These are phyloP conservation scores for Lycium ferocissimum DNA, from an alignment of 257 asterid genomes.

Conservation along the genomic window DNA sequence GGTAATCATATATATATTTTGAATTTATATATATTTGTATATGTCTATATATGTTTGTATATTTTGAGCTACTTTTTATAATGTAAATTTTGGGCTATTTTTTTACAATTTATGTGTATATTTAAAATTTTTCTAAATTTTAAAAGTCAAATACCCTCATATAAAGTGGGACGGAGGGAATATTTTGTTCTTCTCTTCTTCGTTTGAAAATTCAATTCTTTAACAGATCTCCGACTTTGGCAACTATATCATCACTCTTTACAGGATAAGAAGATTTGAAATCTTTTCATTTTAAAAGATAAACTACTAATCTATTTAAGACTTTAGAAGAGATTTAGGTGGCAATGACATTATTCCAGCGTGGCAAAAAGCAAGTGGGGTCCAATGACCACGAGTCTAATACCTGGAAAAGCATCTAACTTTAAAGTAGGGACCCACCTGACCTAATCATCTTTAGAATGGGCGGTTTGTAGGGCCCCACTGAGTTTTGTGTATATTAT, in stretches of 20 bases:
- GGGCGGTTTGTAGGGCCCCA: constrained; percentile 18
- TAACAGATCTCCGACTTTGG: not conserved
- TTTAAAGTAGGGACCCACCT: constrained; percentile 40
- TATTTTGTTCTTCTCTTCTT: too few species aligned
- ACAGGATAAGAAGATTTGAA: not conserved
- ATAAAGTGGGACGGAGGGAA: too few species aligned
- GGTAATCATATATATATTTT: too few species aligned
- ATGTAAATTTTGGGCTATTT: too few species aligned
- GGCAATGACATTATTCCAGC: constrained; percentile 59
- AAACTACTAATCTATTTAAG: not conserved
- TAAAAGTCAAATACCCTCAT: too few species aligned
- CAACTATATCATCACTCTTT: not conserved
- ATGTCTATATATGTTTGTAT: too few species aligned
- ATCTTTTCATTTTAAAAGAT: too few species aligned
- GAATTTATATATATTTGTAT: too few species aligned
- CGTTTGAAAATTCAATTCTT: not conserved
- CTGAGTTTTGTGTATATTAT: not conserved
- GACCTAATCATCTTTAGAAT: constrained; percentile 30
- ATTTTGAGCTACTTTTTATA: too few species aligned
- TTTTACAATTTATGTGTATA: too few species aligned
- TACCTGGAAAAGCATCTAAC: constrained; percentile 41
- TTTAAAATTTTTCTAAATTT: too few species aligned
- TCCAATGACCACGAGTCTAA: constrained; percentile 47
- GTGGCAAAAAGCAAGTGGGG: constrained; percentile 51
- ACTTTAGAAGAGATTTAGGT: constrained; percentile 24